phyloP scores from a whole-genome alignment of 441 rosid genomes.

The Capsella rubella region DNA sequence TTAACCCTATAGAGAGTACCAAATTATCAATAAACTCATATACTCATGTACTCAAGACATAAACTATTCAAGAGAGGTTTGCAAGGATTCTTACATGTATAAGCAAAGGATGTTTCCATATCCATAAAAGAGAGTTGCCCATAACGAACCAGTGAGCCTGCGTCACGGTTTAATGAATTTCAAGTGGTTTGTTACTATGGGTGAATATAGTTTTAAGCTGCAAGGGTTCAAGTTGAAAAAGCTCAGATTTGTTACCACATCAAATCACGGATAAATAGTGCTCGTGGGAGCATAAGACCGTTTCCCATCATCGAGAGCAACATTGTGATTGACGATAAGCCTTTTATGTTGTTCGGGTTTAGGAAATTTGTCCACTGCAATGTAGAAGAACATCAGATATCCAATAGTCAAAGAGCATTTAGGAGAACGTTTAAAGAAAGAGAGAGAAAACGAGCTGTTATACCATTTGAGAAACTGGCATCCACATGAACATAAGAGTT shows the following conservation, averaged over 20 bases:
- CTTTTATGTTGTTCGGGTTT: conserved; percentile 86
- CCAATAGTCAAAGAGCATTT: not conserved
- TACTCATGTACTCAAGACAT: conserved; percentile 19
- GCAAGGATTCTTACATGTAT: conserved; percentile 61
- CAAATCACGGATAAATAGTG: conserved; percentile 87
- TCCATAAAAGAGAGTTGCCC: conserved; percentile 91
- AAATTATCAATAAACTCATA: conserved; percentile 13
- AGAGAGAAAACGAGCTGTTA: not conserved
- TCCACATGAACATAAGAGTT: conserved; percentile 98
- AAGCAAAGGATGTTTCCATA: conserved; percentile 88
- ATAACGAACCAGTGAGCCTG: conserved; percentile 89
- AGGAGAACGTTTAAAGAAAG: conserved; percentile 3
- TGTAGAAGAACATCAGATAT: conserved; percentile 43
- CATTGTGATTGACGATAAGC: conserved; percentile 87
- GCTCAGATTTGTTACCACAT: conserved; percentile 74
- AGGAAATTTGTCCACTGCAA: conserved; percentile 92
- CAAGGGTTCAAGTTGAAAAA: not conserved
- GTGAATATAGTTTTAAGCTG: conserved; percentile 13
- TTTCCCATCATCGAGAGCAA: conserved; percentile 92
- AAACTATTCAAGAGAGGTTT: conserved; percentile 15
- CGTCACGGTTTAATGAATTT: conserved; percentile 23
- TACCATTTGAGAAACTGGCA: conserved; percentile 96
- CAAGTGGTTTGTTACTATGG: not conserved
- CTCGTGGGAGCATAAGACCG: conserved; percentile 94
- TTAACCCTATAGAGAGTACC: conserved; percentile 54